Evolutionary conservation across 1,284 basidiomycete species (phyloP), one percentile per base, ranked within the genome.

Genomic region (Malassezia nana): DNA sequence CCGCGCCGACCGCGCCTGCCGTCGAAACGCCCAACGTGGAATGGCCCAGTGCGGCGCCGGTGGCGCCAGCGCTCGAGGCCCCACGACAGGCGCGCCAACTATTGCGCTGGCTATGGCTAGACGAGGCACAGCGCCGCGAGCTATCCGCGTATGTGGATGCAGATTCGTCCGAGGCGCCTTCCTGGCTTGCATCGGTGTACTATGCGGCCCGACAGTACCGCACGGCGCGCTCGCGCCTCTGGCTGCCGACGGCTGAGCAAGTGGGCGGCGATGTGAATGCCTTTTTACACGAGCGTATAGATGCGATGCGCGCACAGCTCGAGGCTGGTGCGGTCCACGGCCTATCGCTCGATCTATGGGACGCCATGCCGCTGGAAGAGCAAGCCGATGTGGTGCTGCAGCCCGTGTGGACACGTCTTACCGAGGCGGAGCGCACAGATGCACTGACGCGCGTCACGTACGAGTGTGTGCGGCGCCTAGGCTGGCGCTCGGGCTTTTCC

Each of bases 401-500:
- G 20, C 33, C 39, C 3, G 30, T 64, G 13, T 70, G 67, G 65
- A 4, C 30, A 8, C 32, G 18, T 13, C 44, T 69, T 57, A 32
- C 54, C 0, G 32, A 51, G 6, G 44, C 57, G 22, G 54, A 58
- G 48, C 50, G 59, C 24, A 43, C 45, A 6, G 52, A 29, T 2
- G 63, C 62, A 13, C 30, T 65, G n/a, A 46, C 61, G 8, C 55
- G 60, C 5, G 50, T 48, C 7, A 38, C 60, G 7, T 67, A 55
- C 55, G 62, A 63, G 13, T 60, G 62, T 50, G 57, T 63, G 25
- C 58, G 69, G 22, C 63, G 60, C 31, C 55, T 73, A 1, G 71
- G 71, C 8, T 73, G 71, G 71, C 57, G 71, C 32, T 55, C 60
- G 9, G 71, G 71, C 31, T 73, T 60, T 46, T 66, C 69, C 22